These are phyloP conservation scores for Salix udensis DNA, from an alignment of 345 rosid species.

Conservation along the genomic window DNA sequence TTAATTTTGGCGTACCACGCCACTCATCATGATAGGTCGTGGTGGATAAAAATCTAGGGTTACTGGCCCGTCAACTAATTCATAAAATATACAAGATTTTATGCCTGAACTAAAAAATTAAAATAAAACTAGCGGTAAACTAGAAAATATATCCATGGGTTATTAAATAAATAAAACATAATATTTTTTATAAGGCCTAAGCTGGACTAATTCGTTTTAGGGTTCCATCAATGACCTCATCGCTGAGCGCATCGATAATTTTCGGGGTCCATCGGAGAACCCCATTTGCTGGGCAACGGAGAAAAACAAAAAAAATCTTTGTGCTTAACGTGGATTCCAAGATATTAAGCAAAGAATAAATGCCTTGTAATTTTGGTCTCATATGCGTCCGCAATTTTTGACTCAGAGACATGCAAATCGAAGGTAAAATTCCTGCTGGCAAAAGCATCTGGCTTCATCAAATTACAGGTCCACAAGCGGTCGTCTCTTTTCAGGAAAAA, in stretches of 20 bases:
- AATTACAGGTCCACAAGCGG: neutral
- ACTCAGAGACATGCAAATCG: neutral
- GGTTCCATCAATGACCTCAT: neutral
- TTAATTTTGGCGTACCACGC: neutral
- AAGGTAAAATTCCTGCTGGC: neutral
- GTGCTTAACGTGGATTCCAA: slow-evolving; percentile 7
- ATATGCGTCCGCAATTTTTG: neutral
- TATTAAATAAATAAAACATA: neutral
- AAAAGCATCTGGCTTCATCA: neutral
- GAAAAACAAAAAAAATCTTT: neutral
- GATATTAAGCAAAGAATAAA: neutral
- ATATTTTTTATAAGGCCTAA: neutral
- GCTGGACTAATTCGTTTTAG: neutral
- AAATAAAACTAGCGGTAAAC: too few species aligned
- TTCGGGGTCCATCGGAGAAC: neutral
- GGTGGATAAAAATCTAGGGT: too few species aligned
- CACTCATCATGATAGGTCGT: neutral
- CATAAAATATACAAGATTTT: too few species aligned
- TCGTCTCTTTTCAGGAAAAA: neutral
- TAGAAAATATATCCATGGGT: neutral
- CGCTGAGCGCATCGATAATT: neutral
- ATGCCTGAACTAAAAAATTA: too few species aligned
- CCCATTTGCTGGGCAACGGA: neutral
- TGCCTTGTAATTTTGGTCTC: neutral
- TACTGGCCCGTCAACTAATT: too few species aligned